Evolutionary conservation across 306 rosid species (phyloP).

Genomic region (Gastrolobium bilobum): DNA sequence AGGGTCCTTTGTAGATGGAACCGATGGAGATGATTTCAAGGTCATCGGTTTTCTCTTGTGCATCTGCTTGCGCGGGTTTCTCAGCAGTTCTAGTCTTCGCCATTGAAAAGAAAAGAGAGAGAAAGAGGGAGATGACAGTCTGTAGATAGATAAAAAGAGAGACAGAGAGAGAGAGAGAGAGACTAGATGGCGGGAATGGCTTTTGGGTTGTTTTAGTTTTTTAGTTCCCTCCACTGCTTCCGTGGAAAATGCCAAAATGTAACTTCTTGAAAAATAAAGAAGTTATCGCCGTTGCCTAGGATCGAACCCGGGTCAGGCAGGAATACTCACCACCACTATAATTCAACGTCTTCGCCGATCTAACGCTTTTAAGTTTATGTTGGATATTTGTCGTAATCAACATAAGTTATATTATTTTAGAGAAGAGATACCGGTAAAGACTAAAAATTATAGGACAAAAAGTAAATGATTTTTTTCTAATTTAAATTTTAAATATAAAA

Average conservation of each 20-base stretch:
- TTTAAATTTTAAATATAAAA: too few relatives aligned
- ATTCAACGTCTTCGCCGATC: background rate
- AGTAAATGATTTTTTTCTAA: too few relatives aligned
- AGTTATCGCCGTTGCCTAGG: background rate
- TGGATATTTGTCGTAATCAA: too few relatives aligned
- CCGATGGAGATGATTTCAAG: constrained; percentile 86
- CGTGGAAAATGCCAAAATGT: background rate
- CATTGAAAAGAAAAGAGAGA: constrained; percentile 32
- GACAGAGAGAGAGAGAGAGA: background rate
- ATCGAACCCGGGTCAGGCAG: constrained; percentile 17
- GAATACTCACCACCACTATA: constrained; percentile 4
- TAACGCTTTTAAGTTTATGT: too few relatives aligned
- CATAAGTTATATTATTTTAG: too few relatives aligned
- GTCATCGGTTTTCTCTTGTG: constrained; percentile 56
- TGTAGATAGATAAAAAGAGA: background rate
- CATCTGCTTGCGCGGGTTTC: constrained; percentile 43
- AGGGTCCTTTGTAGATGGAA: constrained; percentile 74
- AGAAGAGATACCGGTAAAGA: too few relatives aligned
- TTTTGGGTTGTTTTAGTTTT: background rate
- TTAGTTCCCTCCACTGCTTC: background rate
- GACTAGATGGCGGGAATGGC: constrained; percentile 40
- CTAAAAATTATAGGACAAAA: too few relatives aligned
- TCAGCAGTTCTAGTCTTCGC: constrained; percentile 42
- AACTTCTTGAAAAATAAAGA: too few relatives aligned
- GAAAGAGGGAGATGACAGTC: background rate